Percentiles rank a stretch among this genome's conserved stretches.
phyloP scores from a whole-genome alignment of 805 yeast species.

The Starmerella kuoi region DNA sequence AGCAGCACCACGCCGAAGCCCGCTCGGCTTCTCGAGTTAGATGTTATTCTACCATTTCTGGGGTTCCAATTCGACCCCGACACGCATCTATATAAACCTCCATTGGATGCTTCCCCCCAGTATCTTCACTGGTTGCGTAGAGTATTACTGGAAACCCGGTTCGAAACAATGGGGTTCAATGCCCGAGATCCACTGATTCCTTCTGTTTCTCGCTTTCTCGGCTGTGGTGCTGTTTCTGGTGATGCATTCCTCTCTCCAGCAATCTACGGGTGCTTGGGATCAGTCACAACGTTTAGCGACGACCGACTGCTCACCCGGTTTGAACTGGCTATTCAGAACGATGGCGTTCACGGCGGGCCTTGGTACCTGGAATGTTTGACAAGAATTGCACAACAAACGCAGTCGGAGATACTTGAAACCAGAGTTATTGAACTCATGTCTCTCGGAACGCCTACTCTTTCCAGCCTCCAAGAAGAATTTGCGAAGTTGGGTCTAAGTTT shows the following conservation, averaged over 20 bases:
- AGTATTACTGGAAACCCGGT: constrained; percentile 9
- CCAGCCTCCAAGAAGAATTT: constrained; percentile 36
- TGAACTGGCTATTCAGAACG: constrained; percentile 32
- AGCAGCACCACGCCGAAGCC: constrained; percentile 1
- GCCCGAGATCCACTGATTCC: constrained; percentile 6
- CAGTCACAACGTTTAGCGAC: constrained; percentile 29
- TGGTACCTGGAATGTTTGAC: constrained; percentile 47
- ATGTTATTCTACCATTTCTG: constrained; percentile 19
- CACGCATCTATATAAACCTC: constrained; percentile 12
- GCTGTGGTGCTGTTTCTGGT: neutral
- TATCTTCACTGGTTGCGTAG: constrained; percentile 10
- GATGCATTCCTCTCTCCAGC: constrained; percentile 11
- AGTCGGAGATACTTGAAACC: constrained; percentile 36
- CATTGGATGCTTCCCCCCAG: neutral
- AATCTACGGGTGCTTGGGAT: constrained; percentile 20
- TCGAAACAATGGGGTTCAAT: constrained; percentile 3
- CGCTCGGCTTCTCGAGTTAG: constrained; percentile 10
- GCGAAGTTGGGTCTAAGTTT: constrained; percentile 27
- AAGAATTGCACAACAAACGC: constrained; percentile 38
- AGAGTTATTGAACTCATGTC: constrained; percentile 38
- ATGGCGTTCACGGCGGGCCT: constrained; percentile 35
- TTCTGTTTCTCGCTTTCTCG: constrained; percentile 5
- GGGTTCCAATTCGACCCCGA: constrained; percentile 20
- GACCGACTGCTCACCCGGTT: constrained; percentile 39
- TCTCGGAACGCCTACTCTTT: constrained; percentile 41